Evolutionary conservation across 2,329 filamentous ascomycete genomes (phyloP), one percentile per base, ranked within the genome.

Genomic region (Beauveria brongniartii): DNA sequence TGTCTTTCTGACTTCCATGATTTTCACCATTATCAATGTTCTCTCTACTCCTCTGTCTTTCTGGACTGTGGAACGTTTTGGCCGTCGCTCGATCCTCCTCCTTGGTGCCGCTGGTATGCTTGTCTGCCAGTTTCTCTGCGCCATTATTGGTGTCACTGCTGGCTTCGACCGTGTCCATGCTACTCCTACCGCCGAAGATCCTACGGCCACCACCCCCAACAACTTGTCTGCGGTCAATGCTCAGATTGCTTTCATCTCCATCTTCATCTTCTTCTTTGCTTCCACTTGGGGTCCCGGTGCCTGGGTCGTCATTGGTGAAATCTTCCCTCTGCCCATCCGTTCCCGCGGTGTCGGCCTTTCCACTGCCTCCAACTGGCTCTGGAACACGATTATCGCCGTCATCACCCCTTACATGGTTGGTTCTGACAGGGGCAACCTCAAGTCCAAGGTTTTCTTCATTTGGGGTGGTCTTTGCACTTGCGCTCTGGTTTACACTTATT

Each of bases 191-290:
- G 37, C 79, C 63, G 71, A 68, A 24, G 70, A 80, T 53, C 69
- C 76, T 0, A 66, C 66, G 34, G 67, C 66, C 22, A 71, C 69
- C 22, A 74, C 78, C 8, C 78, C 79, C 69, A 57, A 82, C 75
- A 84, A 87, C 73, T 75, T 80, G 63, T 65, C 77, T 2, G 86
- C 85, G 40, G 81, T 83, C 68, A 80, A 83, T 67, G 84, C 88
- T 55, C 87, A 92, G 81, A 91, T 96, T 66, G 85, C 90, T 63
- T 94, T 95, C 78, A 94, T 94, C 71, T 89, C 87, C 78, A 87
- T 96, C 79, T 94, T 92, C 82, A 92, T 96, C 80, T 92, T 91
- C 82, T 93, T 88, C 82, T 96, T 96, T 73, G 91, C 91, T 63
- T 86, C 83, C 62, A 96, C 91, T 65, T 96, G 91, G 91, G 91